Conservation (phyloP, 495 filamentous ascomycete genomes). For the Penicillium silybi region DNA sequence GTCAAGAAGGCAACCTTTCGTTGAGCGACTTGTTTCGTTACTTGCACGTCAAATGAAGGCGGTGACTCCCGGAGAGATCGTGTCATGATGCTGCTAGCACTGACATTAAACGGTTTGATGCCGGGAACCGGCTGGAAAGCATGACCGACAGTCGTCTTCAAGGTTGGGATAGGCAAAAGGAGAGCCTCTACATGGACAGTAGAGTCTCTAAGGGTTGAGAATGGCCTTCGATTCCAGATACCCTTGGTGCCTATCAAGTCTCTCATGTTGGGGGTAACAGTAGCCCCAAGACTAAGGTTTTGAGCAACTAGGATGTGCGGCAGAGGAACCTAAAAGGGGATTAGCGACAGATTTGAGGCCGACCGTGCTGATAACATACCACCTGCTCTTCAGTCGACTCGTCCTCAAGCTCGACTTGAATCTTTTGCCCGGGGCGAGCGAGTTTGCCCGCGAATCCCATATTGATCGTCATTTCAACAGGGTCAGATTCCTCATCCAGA, state of each 20-base stretch:
- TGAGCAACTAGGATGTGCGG: conserved; percentile 26
- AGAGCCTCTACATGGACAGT: conserved; percentile 18
- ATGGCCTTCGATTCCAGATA: conserved; percentile 24
- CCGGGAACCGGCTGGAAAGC: conserved; percentile 28
- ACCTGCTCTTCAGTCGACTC: conserved; percentile 18
- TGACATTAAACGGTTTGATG: conserved; percentile 34
- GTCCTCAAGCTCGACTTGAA: conserved; percentile 24
- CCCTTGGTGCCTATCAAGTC: conserved; percentile 26
- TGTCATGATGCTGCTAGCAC: conserved; percentile 23
- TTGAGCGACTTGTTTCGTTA: conserved; percentile 27
- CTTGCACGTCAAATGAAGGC: conserved; percentile 30
- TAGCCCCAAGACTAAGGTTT: conserved; percentile 32
- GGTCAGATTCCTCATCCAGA: conserved; percentile 9
- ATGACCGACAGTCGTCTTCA: conserved; percentile 29
- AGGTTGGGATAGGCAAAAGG: conserved; percentile 27
- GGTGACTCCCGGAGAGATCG: conserved; percentile 22
- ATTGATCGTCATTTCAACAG: conserved; percentile 29
- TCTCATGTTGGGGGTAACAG: conserved; percentile 24
- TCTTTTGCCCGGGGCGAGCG: conserved; percentile 15
- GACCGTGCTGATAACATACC: conserved; percentile 14
- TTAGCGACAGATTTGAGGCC: conserved; percentile 1
- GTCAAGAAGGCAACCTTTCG: conserved; percentile 29
- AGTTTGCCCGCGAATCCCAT: conserved; percentile 31
- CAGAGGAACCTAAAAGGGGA: conserved; percentile 23
- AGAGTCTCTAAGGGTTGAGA: conserved; percentile 32